Evolutionary conservation across 495 filamentous ascomycete species (phyloP).

Genomic region (Daldinia decipiens): DNA sequence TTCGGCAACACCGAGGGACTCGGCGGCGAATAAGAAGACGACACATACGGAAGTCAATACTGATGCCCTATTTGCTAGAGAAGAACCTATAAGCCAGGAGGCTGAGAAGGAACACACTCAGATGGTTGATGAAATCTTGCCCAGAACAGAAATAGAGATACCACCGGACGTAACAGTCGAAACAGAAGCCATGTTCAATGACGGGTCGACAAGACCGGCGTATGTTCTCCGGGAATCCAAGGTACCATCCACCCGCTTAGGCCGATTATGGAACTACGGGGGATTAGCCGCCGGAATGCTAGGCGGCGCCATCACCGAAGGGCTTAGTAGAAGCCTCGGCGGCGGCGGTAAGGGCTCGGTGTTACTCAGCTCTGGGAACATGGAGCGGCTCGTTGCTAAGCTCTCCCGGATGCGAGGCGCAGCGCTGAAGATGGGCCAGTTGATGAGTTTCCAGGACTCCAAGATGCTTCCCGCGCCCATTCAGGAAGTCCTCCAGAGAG

Average conservation of each 20-base stretch:
- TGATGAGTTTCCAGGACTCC: slow-evolving; percentile 98
- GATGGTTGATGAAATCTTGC: slow-evolving; percentile 33
- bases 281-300: slow-evolving; percentile 95
- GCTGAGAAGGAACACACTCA: slow-evolving; percentile 34
- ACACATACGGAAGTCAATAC: slow-evolving; percentile 35
- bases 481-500: slow-evolving; percentile 86
- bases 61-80: slow-evolving; percentile 24
- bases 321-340: slow-evolving; percentile 73
- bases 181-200: slow-evolving; percentile 17
- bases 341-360: slow-evolving; percentile 72
- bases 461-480: slow-evolving; percentile 92
- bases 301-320: slow-evolving; percentile 89
- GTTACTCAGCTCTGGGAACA: slow-evolving; percentile 88
- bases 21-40: slow-evolving; percentile 36
- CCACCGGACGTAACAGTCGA: slow-evolving; percentile 15
- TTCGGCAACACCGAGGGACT: slow-evolving; percentile 10
- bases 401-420: slow-evolving; percentile 96
- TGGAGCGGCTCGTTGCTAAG: slow-evolving; percentile 90
- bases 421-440: slow-evolving; percentile 96
- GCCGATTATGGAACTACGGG: slow-evolving; percentile 92
- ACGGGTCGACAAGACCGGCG: slow-evolving; percentile 32
- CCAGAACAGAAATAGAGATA: slow-evolving; percentile 28
- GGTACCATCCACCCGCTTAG: slow-evolving; percentile 87
- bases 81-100: slow-evolving; percentile 23
- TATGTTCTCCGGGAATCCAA: slow-evolving; percentile 89